phyloP scores from a whole-genome alignment of 768 basidiomycete genomes.

The Lactifluus volemus region DNA sequence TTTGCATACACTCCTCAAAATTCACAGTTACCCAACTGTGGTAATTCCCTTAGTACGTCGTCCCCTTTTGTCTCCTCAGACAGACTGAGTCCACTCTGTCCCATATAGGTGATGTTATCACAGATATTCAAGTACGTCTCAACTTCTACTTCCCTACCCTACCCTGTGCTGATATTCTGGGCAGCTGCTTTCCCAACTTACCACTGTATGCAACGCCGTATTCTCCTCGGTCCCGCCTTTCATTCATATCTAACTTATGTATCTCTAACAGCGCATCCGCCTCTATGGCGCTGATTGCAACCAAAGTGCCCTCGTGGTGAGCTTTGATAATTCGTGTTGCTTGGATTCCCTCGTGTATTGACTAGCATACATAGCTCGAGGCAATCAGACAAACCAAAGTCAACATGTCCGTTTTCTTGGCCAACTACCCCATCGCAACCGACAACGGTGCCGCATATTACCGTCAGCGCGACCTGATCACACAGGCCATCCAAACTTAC shows the following conservation, averaged over 20 bases:
- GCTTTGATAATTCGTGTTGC: conserved; percentile 21
- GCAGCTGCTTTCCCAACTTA: conserved; percentile 79
- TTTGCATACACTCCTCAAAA: conserved; percentile 79
- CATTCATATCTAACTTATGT: not conserved
- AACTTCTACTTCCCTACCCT: not conserved
- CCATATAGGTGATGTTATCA: conserved; percentile 45
- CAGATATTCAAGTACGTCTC: conserved; percentile 56
- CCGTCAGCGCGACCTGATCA: conserved; percentile 62
- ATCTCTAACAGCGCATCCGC: conserved; percentile 45
- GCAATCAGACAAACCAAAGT: conserved; percentile 89
- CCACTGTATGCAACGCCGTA: conserved; percentile 32
- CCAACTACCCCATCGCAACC: conserved; percentile 53
- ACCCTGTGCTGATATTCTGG: not conserved
- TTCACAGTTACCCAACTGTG: conserved; percentile 64
- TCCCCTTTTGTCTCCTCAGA: not conserved
- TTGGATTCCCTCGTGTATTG: not conserved
- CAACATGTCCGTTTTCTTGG: conserved; percentile 71
- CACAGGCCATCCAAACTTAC: conserved; percentile 63
- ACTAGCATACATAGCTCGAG: conserved; percentile 43
- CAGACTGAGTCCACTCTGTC: not conserved
- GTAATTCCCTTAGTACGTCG: conserved; percentile 36
- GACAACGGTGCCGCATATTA: conserved; percentile 63
- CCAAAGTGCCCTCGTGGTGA: conserved; percentile 63
- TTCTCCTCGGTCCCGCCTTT: not conserved
- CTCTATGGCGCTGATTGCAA: conserved; percentile 88